Conservation (phyloP, 2,329 filamentous ascomycete species). For the Paracamarosporium sp. region DNA sequence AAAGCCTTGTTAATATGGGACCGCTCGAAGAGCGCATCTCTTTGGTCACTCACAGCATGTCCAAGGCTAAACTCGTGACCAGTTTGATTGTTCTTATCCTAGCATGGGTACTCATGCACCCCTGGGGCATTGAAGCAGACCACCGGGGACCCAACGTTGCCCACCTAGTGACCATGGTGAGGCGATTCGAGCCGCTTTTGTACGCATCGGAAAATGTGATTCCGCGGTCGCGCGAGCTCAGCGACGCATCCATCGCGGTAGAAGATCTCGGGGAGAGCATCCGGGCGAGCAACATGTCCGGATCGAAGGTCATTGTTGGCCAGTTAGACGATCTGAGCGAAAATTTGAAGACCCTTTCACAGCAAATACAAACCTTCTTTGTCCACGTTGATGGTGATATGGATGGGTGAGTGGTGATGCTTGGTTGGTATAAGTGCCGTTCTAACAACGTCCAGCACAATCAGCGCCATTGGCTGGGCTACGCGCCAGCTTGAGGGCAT, state of each 20-base stretch:
- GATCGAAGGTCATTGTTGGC: slow-evolving; percentile 82
- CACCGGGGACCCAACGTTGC: slow-evolving; percentile 73
- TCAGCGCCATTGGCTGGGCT: slow-evolving; percentile 97
- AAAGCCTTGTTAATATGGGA: slow-evolving; percentile 86
- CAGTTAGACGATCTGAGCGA: slow-evolving; percentile 87
- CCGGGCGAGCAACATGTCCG: slow-evolving; percentile 87
- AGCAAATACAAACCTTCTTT: slow-evolving; percentile 91
- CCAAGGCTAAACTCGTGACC: slow-evolving; percentile 71
- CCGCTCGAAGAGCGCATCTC: slow-evolving; percentile 77
- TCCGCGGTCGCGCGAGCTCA: slow-evolving; percentile 83
- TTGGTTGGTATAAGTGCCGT: background rate
- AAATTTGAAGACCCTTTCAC: slow-evolving; percentile 80
- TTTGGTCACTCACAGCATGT: slow-evolving; percentile 69
- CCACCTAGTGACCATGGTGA: slow-evolving; percentile 87
- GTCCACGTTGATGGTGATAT: slow-evolving; percentile 92
- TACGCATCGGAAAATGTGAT: slow-evolving; percentile 93
- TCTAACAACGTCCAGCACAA: slow-evolving; percentile 63
- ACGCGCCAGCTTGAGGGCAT: slow-evolving; percentile 75
- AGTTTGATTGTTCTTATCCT: slow-evolving; percentile 69
- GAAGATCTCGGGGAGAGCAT: slow-evolving; percentile 95
- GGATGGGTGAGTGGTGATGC: slow-evolving; percentile 67
- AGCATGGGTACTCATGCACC: slow-evolving; percentile 70
- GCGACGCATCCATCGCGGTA: slow-evolving; percentile 90
- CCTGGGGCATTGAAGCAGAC: slow-evolving; percentile 70
- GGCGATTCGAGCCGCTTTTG: slow-evolving; percentile 91